Conservation (phyloP, 2,329 filamentous ascomycete genomes). For the Sclerotinia nivalis region DNA sequence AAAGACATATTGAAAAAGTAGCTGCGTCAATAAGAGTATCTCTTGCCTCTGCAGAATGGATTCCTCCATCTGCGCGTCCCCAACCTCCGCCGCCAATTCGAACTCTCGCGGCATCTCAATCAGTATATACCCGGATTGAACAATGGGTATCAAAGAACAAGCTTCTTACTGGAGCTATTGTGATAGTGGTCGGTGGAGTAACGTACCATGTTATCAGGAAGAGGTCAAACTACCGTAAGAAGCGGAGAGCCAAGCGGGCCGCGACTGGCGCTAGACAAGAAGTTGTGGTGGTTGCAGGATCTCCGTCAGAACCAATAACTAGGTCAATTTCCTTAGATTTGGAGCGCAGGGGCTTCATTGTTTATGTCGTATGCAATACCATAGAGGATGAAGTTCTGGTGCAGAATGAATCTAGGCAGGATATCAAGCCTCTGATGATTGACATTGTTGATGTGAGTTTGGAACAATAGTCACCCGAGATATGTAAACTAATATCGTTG, state of each 20-base stretch:
- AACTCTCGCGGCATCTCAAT: conserved; percentile 31
- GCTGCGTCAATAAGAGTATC: conserved; percentile 70
- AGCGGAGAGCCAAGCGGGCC: conserved; percentile 75
- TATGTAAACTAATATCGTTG: conserved; percentile 27
- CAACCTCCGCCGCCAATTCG: conserved; percentile 48
- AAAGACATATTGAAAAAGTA: conserved; percentile 76
- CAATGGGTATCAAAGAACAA: conserved; percentile 74
- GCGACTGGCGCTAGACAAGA: conserved; percentile 83
- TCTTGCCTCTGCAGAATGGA: conserved; percentile 67
- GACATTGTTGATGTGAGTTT: conserved; percentile 75
- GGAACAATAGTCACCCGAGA: neutral
- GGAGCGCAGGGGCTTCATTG: conserved; percentile 87
- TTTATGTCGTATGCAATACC: conserved; percentile 86
- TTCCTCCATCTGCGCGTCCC: conserved; percentile 69
- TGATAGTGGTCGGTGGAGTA: conserved; percentile 70
- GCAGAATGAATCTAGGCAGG: conserved; percentile 71
- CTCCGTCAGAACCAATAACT: conserved; percentile 79
- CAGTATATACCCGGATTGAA: conserved; percentile 56
- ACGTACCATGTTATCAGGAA: conserved; percentile 52
- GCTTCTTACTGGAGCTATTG: conserved; percentile 68
- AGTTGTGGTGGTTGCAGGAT: conserved; percentile 86
- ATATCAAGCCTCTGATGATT: conserved; percentile 79
- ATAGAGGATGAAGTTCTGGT: conserved; percentile 81
- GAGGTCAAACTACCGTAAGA: conserved; percentile 58
- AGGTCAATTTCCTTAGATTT: conserved; percentile 82